Evolutionary conservation across 2,329 filamentous ascomycete species (phyloP), one percentile per base, ranked within the genome.

Genomic region (Cryphonectria parasitica): DNA sequence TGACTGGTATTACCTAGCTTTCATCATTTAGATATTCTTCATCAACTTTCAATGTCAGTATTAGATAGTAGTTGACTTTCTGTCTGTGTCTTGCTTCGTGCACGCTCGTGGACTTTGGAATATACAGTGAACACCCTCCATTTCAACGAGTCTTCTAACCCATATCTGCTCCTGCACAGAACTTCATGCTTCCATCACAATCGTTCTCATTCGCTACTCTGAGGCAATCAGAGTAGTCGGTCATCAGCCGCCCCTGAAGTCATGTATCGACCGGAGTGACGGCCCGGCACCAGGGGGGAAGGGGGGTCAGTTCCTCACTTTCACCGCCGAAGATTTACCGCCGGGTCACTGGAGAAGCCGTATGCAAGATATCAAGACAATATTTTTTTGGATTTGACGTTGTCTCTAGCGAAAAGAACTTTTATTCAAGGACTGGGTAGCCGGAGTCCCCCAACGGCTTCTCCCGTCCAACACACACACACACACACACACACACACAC

Each of bases 321-420:
- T 61, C 58, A 61, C 58, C 31, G 31, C 58, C 58, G 17, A 61
- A 39, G 31, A 61, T 61, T 36, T 17, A 19, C 58, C 58, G 34
- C 34, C 31, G 3, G 6, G 58, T n/a, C 31, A 61, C 25, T 25
- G 5, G 45, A 22, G 19, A 2, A 3, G n/a, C 52, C 6, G 6
- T 28, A 25, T 28, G 25, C 52, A 15, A 15, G 25, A 54, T 25
- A 49, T 49, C 17, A 49, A 28, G 52, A 56, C 25, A 25, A 7
- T 25, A 13, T 22, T 19, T n/a, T n/a, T 52, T 22, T 25, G 25
- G 1, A 56, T 15, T 25, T 56, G 17, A 25, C 25, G 7, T 28
- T 31, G 25, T 28, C 52, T 10, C 13, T 8, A 49, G 6, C 7
- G 19, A 22, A 49, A 19, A 49, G 7, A 22, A 22, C 2, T 22